Evolutionary conservation across 495 filamentous ascomycete species (phyloP).

Genomic region (Xylaria cubensis): DNA sequence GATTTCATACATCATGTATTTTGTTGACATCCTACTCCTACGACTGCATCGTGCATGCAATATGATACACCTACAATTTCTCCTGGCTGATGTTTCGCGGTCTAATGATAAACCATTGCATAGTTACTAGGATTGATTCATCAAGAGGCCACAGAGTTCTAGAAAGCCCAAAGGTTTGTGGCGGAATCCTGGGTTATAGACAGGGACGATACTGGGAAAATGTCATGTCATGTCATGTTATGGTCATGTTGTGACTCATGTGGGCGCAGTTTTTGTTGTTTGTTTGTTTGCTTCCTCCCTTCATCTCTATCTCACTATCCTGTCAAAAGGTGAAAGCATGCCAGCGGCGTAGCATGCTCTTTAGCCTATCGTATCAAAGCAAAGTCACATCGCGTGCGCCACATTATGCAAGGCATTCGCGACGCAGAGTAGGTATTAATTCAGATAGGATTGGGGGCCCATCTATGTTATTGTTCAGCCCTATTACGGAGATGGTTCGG

Average conservation of each 20-base stretch:
- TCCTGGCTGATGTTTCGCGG: not conserved
- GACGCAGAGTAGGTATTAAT: not conserved
- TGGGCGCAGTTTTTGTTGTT: not conserved
- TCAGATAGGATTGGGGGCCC: not conserved
- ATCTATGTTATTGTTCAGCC: not conserved
- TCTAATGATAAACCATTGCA: not conserved
- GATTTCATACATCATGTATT: not conserved
- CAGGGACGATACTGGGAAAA: not conserved
- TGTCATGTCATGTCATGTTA: not conserved
- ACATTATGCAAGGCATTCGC: constrained; percentile 6
- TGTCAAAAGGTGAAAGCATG: not conserved
- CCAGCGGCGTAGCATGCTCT: constrained; percentile 2
- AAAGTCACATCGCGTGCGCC: not conserved
- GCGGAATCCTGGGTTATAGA: not conserved
- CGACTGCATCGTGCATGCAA: not conserved
- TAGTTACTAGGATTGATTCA: not conserved
- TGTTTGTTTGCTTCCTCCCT: not conserved
- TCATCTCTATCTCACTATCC: too few species aligned
- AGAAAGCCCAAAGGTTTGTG: not conserved
- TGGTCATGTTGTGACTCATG: not conserved
- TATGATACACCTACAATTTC: not conserved
- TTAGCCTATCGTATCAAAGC: not conserved
- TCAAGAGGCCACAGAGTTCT: not conserved
- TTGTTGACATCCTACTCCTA: not conserved
- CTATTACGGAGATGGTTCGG: not conserved